phyloP scores from a whole-genome alignment of 768 basidiomycete genomes.

The Sporobolomyces phaffii region DNA sequence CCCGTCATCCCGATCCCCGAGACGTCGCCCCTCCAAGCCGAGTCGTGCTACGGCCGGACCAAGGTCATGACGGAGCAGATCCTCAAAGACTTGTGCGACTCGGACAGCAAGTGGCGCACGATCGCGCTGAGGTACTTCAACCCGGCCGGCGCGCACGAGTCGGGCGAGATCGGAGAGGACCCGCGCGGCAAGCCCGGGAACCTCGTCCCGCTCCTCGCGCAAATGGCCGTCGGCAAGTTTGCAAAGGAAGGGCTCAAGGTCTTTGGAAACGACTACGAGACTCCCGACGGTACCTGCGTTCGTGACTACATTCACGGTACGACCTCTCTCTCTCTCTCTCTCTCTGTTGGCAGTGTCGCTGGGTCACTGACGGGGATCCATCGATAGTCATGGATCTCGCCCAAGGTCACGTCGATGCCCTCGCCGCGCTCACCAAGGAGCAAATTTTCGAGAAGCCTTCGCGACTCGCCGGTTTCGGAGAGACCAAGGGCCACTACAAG shows the following conservation, averaged over 20 bases:
- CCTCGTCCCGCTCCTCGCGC: constrained; percentile 82
- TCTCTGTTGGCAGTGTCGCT: not conserved
- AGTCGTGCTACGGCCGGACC: constrained; percentile 92
- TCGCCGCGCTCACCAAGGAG: constrained; percentile 66
- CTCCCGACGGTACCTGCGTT: constrained; percentile 94
- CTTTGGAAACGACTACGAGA: constrained; percentile 96
- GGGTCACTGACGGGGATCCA: not conserved
- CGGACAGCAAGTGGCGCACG: constrained; percentile 71
- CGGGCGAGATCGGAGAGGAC: constrained; percentile 90
- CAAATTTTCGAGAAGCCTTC: constrained; percentile 46
- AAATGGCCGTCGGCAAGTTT: constrained; percentile 87
- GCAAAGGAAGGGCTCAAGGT: constrained; percentile 64
- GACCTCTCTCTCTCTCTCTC: not conserved
- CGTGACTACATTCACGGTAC: constrained; percentile 74
- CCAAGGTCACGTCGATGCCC: constrained; percentile 82
- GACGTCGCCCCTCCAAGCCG: constrained; percentile 73
- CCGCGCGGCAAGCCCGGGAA: constrained; percentile 94
- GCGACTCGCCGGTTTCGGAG: constrained; percentile 38
- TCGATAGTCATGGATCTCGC: constrained; percentile 77
- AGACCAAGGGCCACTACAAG: constrained; percentile 59
- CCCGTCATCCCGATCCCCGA: constrained; percentile 90
- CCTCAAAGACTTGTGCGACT: constrained; percentile 74
- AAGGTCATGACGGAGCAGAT: constrained; percentile 90
- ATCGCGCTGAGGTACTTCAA: constrained; percentile 96
- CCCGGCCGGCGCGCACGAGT: constrained; percentile 96